A percentile compares a stretch with the other conserved stretches of the same genome.
phyloP scores from a whole-genome alignment of 2,329 filamentous ascomycete species.

The Rosellinia necatrix region DNA sequence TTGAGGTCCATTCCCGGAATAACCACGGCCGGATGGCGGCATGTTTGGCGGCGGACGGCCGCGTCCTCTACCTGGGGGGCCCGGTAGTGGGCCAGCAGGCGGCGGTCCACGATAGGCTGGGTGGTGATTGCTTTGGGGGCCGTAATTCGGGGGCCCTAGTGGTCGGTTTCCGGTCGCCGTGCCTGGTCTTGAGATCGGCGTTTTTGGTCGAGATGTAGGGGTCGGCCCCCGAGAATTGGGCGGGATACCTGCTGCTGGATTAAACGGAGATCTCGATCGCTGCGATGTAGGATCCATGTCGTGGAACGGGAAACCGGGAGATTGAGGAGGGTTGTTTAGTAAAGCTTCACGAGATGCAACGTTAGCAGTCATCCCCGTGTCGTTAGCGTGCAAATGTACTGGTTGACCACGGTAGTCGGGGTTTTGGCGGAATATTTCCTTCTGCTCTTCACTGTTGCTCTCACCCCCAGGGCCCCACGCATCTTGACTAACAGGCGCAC shows the following conservation, averaged over 20 bases:
- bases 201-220: conserved; percentile 40
- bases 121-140: conserved; percentile 32
- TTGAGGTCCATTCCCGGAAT: conserved; percentile 35
- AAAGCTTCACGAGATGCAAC: conserved; percentile 59
- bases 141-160: conserved; percentile 33
- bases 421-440: conserved; percentile 40
- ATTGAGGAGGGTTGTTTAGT: conserved; percentile 43
- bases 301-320: conserved; percentile 48
- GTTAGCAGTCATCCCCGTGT: conserved; percentile 60
- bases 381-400: conserved; percentile 56
- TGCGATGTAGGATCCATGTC: conserved; percentile 47
- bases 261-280: conserved; percentile 53
- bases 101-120: conserved; percentile 43
- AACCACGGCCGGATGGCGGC: conserved; percentile 36
- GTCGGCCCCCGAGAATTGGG: conserved; percentile 41
- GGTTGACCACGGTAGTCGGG: conserved; percentile 48
- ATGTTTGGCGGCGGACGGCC: conserved; percentile 36
- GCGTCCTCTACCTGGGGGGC: conserved; percentile 34
- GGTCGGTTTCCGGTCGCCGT: conserved; percentile 35
- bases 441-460: conserved; percentile 42
- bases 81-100: conserved; percentile 28
- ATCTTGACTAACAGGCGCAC: conserved; percentile 48
- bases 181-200: conserved; percentile 36
- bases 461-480: conserved; percentile 37
- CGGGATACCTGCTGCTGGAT: conserved; percentile 38